Base-by-base conservation (phyloP, 1,284 basidiomycete genomes). In the Moesziomyces aphidis region DNA sequence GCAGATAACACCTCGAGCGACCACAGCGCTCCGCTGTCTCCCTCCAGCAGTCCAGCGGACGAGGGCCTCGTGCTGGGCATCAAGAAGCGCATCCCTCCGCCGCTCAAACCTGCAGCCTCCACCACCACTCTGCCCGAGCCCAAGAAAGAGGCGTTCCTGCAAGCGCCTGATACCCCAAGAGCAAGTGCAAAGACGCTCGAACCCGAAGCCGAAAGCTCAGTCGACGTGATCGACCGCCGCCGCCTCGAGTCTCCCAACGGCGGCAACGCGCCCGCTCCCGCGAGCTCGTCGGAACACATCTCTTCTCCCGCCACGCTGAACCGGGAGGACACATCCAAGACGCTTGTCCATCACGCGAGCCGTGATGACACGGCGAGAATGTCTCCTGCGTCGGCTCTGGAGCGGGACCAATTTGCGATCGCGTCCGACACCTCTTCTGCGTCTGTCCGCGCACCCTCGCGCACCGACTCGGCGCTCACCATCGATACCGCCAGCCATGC, bases 41-140 rank as follows among this genome's bases (percentile, higher is more conserved):
- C 73, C 5, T 61, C 62, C 24, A 69, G 64, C 51, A 77, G 70
- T 44, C 66, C 62, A 15, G 57, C 45, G 21, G 77, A 78, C 21
- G 77, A 77, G n/a, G 78, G 67, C 4, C 62, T 78, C 5, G 50
- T 75, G 21, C n/a, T 80, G 22, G 73, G 71, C 36, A 72, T 69
- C 63, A 80, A 77, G 68, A 78, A 75, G 53, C 66, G 68, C 46
- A 5, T 19, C 39, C 65, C 68, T 5, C n/a, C 61, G 22, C 51
- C 56, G 31, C 59, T 63, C 50, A 54, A 61, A 47, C 61, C 31
- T 9, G 53, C 24, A 3, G 46, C 59, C 7, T 64, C 65, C 45
- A 55, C 34, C 8, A 50, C 49, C 39, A 65, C 61, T 11, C 21
- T 73, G 19, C 56, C 71, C n/a, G 65, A 46, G 24, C 57, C 57